Percentiles rank a stretch among this genome's conserved stretches.
phyloP scores from a whole-genome alignment of 1,284 basidiomycete species.

The Dichomitus squalens region DNA sequence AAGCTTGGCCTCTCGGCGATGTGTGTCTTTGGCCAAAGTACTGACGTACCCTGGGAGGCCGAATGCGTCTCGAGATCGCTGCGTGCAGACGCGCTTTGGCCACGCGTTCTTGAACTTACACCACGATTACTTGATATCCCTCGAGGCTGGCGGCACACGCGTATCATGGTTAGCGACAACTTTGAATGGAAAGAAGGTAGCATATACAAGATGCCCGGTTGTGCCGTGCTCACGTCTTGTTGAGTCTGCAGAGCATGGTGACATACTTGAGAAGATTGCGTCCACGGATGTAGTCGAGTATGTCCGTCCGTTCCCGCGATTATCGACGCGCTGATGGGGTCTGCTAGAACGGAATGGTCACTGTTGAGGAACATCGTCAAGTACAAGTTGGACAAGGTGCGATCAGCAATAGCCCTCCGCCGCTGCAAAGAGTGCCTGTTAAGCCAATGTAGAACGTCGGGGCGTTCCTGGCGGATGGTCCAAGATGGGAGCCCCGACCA shows the following conservation, averaged over 20 bases:
- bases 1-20: no score
- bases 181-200: constrained; percentile 25
- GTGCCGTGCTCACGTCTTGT: constrained; percentile 15
- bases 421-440: constrained; percentile 16
- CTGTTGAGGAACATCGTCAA: constrained; percentile 74
- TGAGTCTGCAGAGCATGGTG: constrained; percentile 57
- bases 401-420: constrained; percentile 9
- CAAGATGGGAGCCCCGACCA: constrained; percentile 27
- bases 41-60: no score
- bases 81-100: background rate
- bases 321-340: background rate
- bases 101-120: background rate
- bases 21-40: no score
- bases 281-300: constrained; percentile 73
- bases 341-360: constrained; percentile 74
- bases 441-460: constrained; percentile 53
- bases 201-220: background rate
- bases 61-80: no score
- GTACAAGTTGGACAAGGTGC: constrained; percentile 65
- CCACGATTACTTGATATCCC: constrained; percentile 3
- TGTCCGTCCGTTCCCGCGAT: constrained; percentile 20
- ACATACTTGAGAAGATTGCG: constrained; percentile 66
- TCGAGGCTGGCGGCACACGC: no score
- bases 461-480: constrained; percentile 46
- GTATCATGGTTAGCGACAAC: background rate